phyloP scores from a whole-genome alignment of 2,329 filamentous ascomycete genomes.

The Diaporthe capsici region DNA sequence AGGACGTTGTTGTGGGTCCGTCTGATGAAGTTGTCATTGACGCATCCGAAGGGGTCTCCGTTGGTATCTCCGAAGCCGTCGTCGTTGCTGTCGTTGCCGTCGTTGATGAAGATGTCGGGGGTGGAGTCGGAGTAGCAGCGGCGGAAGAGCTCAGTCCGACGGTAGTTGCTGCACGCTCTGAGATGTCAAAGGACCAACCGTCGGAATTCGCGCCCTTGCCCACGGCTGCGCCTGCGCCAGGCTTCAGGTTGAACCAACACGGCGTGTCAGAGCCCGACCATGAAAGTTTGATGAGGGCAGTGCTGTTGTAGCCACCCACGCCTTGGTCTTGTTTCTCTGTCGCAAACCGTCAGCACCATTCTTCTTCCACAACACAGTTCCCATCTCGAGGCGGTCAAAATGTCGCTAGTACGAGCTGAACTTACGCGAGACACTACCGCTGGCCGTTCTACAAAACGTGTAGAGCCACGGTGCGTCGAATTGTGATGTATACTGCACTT shows the following conservation, averaged over 20 bases:
- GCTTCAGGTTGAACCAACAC: conserved; percentile 37
- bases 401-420: background rate
- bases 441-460: conserved; percentile 21
- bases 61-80: background rate
- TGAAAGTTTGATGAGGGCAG: conserved; percentile 16
- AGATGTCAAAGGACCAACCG: conserved; percentile 25
- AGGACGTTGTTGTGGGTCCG: background rate
- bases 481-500: conserved; percentile 32
- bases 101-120: background rate
- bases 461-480: conserved; percentile 26
- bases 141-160: conserved; percentile 11
- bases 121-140: background rate
- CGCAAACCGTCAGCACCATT: background rate
- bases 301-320: conserved; percentile 29
- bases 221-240: background rate
- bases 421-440: conserved; percentile 28
- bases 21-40: background rate
- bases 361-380: background rate
- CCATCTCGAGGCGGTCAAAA: no score
- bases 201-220: conserved; percentile 29
- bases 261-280: conserved; percentile 35
- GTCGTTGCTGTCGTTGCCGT: background rate
- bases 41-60: background rate
- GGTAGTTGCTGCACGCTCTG: conserved; percentile 24
- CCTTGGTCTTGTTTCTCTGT: conserved; percentile 8